Evolutionary conservation across 192 early-diverging fungal species (phyloP).

Genomic region (Chytriomyces confervae): DNA sequence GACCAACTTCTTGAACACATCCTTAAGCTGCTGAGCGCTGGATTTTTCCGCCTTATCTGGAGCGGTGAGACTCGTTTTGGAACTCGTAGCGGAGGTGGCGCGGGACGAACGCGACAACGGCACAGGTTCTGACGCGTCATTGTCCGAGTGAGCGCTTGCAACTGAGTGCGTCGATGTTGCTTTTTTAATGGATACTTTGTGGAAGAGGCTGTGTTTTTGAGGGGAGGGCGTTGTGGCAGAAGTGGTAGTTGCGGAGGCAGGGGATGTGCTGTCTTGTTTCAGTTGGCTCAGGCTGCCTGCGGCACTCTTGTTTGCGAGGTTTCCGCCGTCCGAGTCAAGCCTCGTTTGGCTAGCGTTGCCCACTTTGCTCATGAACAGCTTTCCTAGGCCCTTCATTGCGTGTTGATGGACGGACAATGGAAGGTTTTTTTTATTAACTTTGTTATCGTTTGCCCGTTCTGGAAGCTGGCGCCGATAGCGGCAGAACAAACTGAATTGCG

Average conservation of each 20-base stretch:
- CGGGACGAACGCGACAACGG: neutral
- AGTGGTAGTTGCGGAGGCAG: too few species aligned
- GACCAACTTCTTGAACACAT: slow-evolving; percentile 16
- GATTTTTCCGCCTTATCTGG: neutral
- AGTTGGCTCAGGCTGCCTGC: neutral
- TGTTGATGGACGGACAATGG: neutral
- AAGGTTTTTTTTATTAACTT: too few species aligned
- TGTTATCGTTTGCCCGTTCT: too few species aligned
- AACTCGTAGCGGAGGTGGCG: neutral
- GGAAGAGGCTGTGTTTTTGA: too few species aligned
- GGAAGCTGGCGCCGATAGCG: too few species aligned
- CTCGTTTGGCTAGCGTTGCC: neutral
- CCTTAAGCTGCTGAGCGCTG: slow-evolving; percentile 8
- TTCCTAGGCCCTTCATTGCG: neutral
- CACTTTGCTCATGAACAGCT: neutral
- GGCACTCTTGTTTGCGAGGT: neutral
- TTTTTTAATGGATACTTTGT: too few species aligned
- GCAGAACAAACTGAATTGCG: too few species aligned
- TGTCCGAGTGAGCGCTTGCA: too few species aligned
- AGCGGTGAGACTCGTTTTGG: neutral
- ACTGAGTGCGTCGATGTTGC: too few species aligned
- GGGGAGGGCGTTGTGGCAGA: too few species aligned
- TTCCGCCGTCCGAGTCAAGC: neutral
- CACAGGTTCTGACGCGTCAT: too few species aligned
- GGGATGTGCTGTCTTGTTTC: too few species aligned